Conservation (phyloP, 768 basidiomycete genomes). For the Cystobasidium onofrii region DNA sequence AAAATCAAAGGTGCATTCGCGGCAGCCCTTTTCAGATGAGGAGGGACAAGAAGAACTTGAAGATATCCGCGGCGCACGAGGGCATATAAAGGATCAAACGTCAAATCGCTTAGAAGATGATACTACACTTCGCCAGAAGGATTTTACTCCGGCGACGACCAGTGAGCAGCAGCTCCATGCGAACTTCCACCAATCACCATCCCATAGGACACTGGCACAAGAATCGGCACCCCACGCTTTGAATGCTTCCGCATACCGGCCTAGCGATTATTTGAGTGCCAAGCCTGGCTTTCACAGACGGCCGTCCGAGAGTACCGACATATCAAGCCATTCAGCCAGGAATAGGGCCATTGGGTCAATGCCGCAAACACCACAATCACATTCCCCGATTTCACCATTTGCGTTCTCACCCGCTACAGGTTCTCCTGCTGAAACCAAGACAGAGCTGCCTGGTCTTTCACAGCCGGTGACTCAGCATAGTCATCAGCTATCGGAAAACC, state of each 20-base stretch:
- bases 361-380: slow-evolving; percentile 10
- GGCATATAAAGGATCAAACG: neutral
- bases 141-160: neutral
- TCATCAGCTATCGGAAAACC: neutral
- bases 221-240: neutral
- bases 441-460: neutral
- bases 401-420: neutral
- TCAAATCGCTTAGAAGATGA: neutral
- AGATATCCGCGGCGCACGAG: slow-evolving; percentile 3
- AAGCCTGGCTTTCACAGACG: neutral
- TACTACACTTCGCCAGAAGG: neutral
- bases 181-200: neutral
- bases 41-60: neutral
- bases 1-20: neutral
- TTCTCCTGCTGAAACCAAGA: neutral
- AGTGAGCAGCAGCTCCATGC: neutral
- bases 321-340: neutral
- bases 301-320: neutral
- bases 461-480: neutral
- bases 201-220: neutral
- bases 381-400: slow-evolving; percentile 2
- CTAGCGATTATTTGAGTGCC: too few relatives aligned
- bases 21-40: neutral
- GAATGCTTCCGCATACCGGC: too few relatives aligned
- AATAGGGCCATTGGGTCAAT: neutral